A percentile compares a stretch with the other conserved stretches of the same genome.
Evolutionary conservation across 1,139 yeast genomes (phyloP).

Genomic region (Schwanniomyces etchellsii): DNA sequence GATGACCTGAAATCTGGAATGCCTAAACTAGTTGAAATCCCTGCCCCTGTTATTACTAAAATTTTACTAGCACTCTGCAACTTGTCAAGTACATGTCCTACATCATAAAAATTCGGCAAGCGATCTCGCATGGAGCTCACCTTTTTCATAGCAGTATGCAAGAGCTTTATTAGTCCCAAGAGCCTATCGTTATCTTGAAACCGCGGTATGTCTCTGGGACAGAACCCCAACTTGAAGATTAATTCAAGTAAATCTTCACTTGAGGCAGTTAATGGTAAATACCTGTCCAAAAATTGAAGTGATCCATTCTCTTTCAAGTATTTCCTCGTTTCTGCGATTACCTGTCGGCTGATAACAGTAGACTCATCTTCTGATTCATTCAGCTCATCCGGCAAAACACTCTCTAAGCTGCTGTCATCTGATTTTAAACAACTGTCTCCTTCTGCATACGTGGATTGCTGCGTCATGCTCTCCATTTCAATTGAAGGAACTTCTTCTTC

Average conservation of each 20-base stretch:
- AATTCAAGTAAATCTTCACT: slow-evolving; percentile 46
- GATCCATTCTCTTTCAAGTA: slow-evolving; percentile 61
- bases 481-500: background rate
- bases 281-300: slow-evolving; percentile 49
- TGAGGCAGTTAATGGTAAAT: slow-evolving; percentile 55
- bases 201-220: slow-evolving; percentile 36
- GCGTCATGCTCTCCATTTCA: background rate
- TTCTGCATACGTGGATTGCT: too few species aligned
- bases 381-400: slow-evolving; percentile 2
- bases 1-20: slow-evolving; percentile 92
- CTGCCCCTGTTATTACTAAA: slow-evolving; percentile 87
- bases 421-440: background rate
- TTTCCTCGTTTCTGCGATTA: slow-evolving; percentile 42
- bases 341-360: slow-evolving; percentile 9
- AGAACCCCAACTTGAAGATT: slow-evolving; percentile 48
- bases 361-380: slow-evolving; percentile 1
- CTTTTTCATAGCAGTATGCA: slow-evolving; percentile 57
- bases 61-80: slow-evolving; percentile 55
- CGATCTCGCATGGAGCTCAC: slow-evolving; percentile 52
- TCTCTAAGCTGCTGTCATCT: background rate
- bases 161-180: slow-evolving; percentile 42
- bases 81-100: slow-evolving; percentile 56
- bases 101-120: slow-evolving; percentile 44
- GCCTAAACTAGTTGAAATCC: slow-evolving; percentile 84
- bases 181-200: slow-evolving; percentile 38